phyloP scores from a whole-genome alignment of 352 stramenopile genomes.

The Phytophthora tubulina region DNA sequence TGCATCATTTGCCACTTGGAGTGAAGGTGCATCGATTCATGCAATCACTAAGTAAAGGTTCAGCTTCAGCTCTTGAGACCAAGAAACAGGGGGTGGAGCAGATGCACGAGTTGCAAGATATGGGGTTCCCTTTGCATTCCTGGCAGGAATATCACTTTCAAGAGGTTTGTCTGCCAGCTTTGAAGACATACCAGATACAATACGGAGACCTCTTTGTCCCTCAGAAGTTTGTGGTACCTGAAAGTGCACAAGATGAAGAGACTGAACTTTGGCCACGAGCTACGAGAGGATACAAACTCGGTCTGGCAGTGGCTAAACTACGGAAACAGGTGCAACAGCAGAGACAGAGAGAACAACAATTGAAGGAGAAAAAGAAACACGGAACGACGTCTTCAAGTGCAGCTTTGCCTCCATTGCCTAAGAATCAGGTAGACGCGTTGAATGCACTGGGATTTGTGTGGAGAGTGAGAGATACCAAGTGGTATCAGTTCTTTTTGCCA shows the following conservation, averaged over 20 bases:
- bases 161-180: constrained; percentile 70
- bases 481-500: constrained; percentile 75
- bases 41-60: constrained; percentile 34
- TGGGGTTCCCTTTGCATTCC: constrained; percentile 67
- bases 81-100: constrained; percentile 43
- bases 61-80: constrained; percentile 36
- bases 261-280: constrained; percentile 71
- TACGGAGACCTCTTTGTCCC: constrained; percentile 93
- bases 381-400: neutral
- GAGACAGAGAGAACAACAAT: constrained; percentile 27
- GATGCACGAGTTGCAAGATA: constrained; percentile 45
- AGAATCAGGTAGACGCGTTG: constrained; percentile 76
- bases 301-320: constrained; percentile 90
- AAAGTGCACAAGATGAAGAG: constrained; percentile 33
- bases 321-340: constrained; percentile 66
- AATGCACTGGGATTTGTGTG: constrained; percentile 94
- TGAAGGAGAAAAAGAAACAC: constrained; percentile 30
- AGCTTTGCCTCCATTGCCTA: constrained; percentile 49
- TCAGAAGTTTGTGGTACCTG: constrained; percentile 92
- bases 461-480: constrained; percentile 82
- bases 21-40: constrained; percentile 69
- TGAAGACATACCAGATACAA: constrained; percentile 81
- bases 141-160: constrained; percentile 79
- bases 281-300: constrained; percentile 87
- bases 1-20: constrained; percentile 65